A percentile compares a stretch with the other conserved stretches of the same genome.
Conservation (phyloP, 2,329 filamentous ascomycete genomes). For the Byssochlamys sp. region DNA sequence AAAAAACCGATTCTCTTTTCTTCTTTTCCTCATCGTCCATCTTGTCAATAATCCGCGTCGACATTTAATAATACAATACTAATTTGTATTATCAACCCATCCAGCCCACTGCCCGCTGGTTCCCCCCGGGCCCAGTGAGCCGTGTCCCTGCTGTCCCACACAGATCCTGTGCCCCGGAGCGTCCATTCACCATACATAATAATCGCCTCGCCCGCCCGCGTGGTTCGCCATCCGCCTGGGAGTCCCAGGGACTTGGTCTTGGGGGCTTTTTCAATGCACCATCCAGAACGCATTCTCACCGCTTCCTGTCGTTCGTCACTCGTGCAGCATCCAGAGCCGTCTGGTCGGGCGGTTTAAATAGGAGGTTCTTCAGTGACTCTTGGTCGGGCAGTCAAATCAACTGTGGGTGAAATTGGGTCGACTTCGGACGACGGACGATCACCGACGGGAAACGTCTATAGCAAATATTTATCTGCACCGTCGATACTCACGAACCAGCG, state of each 20-base stretch:
- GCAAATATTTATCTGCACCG: neutral
- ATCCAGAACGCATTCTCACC: neutral
- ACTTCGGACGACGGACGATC: neutral
- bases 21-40: neutral
- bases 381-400: neutral
- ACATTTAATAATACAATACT: neutral
- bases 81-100: neutral
- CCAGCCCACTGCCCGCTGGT: neutral
- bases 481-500: neutral
- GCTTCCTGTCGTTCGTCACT: neutral
- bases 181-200: neutral
- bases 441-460: neutral
- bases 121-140: neutral
- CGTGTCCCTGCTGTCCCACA: neutral
- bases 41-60: neutral
- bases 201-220: neutral
- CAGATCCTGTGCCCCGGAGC: neutral
- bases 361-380: neutral
- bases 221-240: neutral
- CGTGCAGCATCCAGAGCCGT: neutral
- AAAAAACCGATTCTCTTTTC: neutral
- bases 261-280: neutral
- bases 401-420: neutral
- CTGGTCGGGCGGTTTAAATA: neutral
- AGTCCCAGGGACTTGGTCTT: neutral